Evolutionary conservation across 495 filamentous ascomycete genomes (phyloP).

Genomic region (Haplographium delicatum): DNA sequence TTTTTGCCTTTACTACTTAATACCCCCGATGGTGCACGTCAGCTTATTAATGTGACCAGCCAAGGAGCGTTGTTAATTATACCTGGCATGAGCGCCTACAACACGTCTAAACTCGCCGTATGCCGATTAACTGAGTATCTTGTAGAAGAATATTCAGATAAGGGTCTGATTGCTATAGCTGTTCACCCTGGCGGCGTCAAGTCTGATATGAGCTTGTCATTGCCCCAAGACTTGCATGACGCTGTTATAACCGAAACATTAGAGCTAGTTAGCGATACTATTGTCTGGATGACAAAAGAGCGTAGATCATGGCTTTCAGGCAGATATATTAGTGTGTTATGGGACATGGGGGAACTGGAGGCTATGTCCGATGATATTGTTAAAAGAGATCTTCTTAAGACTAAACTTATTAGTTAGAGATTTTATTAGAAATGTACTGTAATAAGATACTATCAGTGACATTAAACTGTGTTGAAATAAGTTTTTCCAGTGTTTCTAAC

Average conservation of each 20-base stretch:
- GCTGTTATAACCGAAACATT: constrained; percentile 37
- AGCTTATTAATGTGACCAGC: constrained; percentile 40
- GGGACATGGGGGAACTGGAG: constrained; percentile 45
- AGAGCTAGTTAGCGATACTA: constrained; percentile 40
- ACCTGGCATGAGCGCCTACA: constrained; percentile 34
- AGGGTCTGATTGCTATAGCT: constrained; percentile 40
- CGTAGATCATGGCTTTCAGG: constrained; percentile 46
- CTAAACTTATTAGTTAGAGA: constrained; percentile 39
- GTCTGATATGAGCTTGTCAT: constrained; percentile 34
- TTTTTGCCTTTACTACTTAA: constrained; percentile 44
- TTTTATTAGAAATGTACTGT: too few species aligned
- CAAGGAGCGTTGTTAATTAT: constrained; percentile 34
- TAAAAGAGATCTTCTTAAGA: constrained; percentile 39
- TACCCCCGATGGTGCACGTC: constrained; percentile 39
- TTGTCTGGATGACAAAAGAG: constrained; percentile 43
- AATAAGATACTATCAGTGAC: too few species aligned
- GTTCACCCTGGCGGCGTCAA: constrained; percentile 47
- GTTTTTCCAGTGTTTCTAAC: too few species aligned
- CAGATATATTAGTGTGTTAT: constrained; percentile 41
- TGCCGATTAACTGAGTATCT: constrained; percentile 45
- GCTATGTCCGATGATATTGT: constrained; percentile 40
- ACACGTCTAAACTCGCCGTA: constrained; percentile 43
- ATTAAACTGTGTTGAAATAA: too few species aligned
- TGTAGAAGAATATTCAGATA: constrained; percentile 35
- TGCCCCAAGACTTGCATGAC: constrained; percentile 11